Evolutionary conservation across 768 basidiomycete genomes (phyloP), one percentile per base, ranked within the genome.

Genomic region (Suillus subluteus): DNA sequence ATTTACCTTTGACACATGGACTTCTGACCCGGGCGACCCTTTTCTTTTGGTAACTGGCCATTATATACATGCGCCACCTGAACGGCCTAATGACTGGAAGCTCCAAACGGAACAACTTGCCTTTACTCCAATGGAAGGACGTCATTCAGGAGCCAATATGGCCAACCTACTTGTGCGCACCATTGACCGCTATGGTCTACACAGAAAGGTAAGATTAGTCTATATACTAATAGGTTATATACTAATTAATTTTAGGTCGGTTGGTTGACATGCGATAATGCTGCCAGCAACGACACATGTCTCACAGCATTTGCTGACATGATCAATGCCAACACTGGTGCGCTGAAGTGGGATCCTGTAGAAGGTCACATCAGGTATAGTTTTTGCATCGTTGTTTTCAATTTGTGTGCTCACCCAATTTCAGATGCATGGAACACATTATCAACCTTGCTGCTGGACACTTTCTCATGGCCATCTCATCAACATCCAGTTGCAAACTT

Each of bases 361-460:
- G 32, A 62, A 26, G 23, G 23, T 2, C 50, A 52, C 4, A 26
- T 52, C 3, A 52, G 50, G 23, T 52, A 52, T 52, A n/a, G n/a
- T n/a, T n/a, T n/a, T n/a, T n/a, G n/a, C n/a, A n/a, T n/a, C n/a
- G n/a, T n/a, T n/a, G n/a, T n/a, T n/a, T n/a, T n/a, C n/a, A n/a
- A n/a, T n/a, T n/a, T n/a, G n/a, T n/a, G 46, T 41, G 41, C 41
- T n/a, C n/a, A n/a, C n/a, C n/a, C 43, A 43, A 43, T 43, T 6
- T 6, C 32, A 79, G 77, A 50, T 79, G 77, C 66, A 79, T 79
- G 72, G 79, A 80, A 55, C 79, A 80, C 62, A 67, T 71, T 0
- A 61, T 79, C 15, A 68, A 79, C 55, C 75, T 79, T 21, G 68
- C 67, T 13, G 75, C 74, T 1, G 66, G 70, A 3, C 70, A 72